phyloP scores from a whole-genome alignment of 768 basidiomycete species.

The Suillus americanus region DNA sequence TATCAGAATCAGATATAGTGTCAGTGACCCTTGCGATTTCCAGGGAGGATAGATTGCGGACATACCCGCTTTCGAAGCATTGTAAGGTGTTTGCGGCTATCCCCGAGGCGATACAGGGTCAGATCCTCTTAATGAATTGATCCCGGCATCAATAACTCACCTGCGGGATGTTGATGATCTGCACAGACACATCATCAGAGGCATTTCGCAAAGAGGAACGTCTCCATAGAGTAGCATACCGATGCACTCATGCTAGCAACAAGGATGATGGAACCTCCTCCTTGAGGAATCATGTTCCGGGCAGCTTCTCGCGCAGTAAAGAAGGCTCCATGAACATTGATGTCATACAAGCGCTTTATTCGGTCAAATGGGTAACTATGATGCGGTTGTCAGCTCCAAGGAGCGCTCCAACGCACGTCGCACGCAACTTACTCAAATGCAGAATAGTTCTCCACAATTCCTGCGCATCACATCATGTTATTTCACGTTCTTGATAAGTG shows the following conservation, averaged over 20 bases:
- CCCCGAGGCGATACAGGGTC: neutral
- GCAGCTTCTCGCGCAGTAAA: constrained; percentile 97
- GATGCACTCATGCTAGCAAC: constrained; percentile 91
- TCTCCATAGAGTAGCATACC: constrained; percentile 43
- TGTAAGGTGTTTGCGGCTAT: constrained; percentile 91
- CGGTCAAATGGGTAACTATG: constrained; percentile 82
- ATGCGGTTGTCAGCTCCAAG: constrained; percentile 13
- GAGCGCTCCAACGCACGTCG: neutral
- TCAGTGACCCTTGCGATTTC: constrained; percentile 8
- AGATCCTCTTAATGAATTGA: neutral
- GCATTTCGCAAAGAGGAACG: constrained; percentile 5
- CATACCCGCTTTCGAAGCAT: constrained; percentile 89
- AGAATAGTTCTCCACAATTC: constrained; percentile 85
- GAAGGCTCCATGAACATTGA: constrained; percentile 94
- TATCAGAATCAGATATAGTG: constrained; percentile 25
- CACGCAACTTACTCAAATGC: constrained; percentile 69
- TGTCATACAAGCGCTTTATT: constrained; percentile 80
- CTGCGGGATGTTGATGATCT: constrained; percentile 92
- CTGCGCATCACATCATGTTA: constrained; percentile 35
- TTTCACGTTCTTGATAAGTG: neutral
- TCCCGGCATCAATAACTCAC: constrained; percentile 30
- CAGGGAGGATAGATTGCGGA: constrained; percentile 3
- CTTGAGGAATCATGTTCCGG: constrained; percentile 81
- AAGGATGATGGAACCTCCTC: constrained; percentile 80
- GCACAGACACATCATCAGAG: constrained; percentile 16